A percentile compares a stretch with the other conserved stretches of the same genome.
Conservation (phyloP, 345 rosid genomes). For the Carallia pectinifolia region DNA sequence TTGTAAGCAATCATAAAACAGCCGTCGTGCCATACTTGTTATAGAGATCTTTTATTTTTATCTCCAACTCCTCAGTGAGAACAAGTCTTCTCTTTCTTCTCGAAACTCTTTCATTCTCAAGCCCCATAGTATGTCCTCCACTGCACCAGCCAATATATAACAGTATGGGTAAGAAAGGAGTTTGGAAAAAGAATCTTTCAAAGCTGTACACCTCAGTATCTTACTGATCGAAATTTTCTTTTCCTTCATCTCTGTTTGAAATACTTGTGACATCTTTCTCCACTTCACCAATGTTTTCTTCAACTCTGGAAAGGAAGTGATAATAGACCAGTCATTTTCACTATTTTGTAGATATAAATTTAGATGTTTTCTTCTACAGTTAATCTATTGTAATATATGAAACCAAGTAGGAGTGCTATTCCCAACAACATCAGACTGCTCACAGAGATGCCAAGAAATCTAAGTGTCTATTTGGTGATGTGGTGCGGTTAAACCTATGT, state of each 20-base stretch:
- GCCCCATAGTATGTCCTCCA: constrained; percentile 36
- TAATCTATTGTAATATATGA: no score
- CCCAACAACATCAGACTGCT: neutral
- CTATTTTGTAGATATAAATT: no score
- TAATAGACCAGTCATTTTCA: neutral
- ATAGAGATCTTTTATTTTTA: constrained; percentile 59
- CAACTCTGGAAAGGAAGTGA: constrained; percentile 19
- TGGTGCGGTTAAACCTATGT: no score
- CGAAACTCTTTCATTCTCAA: constrained; percentile 38
- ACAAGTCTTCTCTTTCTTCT: constrained; percentile 64
- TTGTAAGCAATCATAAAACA: neutral
- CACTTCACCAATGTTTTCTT: constrained; percentile 16
- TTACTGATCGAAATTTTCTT: constrained; percentile 25
- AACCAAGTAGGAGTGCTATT: neutral
- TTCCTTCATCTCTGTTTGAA: constrained; percentile 20
- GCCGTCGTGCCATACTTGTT: constrained; percentile 44
- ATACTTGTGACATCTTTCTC: constrained; percentile 17
- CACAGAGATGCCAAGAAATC: neutral
- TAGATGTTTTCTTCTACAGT: no score
- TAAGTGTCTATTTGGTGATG: neutral
- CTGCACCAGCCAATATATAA: constrained; percentile 38
- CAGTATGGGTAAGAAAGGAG: neutral
- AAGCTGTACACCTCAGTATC: constrained; percentile 1
- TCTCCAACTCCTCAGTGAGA: constrained; percentile 56
- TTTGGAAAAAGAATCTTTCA: neutral